Evolutionary conservation across 441 rosid species (phyloP).

Genomic region (Jatropha multifida): DNA sequence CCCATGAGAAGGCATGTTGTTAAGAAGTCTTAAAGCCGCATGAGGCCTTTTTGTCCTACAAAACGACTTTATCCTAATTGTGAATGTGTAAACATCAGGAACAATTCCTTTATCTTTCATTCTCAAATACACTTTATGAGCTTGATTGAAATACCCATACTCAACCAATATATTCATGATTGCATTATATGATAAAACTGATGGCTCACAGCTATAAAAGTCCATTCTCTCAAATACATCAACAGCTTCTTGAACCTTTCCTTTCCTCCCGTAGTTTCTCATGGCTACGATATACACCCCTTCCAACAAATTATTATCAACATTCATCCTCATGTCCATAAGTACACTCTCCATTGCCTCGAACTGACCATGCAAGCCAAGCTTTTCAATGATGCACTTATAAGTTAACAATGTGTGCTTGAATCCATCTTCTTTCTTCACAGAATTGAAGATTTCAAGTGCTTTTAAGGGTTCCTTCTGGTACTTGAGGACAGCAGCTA

Average conservation of each 20-base stretch:
- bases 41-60: conserved; percentile 76
- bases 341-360: conserved; percentile 74
- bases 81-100: conserved; percentile 85
- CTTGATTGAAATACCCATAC: conserved; percentile 61
- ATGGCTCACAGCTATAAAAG: conserved; percentile 68
- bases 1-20: conserved; percentile 74
- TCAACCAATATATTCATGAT: conserved; percentile 88
- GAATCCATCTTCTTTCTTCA: conserved; percentile 59
- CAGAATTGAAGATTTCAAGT: conserved; percentile 71
- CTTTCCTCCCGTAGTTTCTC: conserved; percentile 73
- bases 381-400: conserved; percentile 70
- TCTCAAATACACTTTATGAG: conserved; percentile 85
- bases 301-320: conserved; percentile 59
- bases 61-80: conserved; percentile 87
- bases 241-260: conserved; percentile 82
- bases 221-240: conserved; percentile 95
- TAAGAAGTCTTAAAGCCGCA: conserved; percentile 81
- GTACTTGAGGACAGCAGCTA: conserved; percentile 65
- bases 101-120: conserved; percentile 64
- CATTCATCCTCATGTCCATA: conserved; percentile 49
- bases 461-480: conserved; percentile 77
- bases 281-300: conserved; percentile 72
- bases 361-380: conserved; percentile 71
- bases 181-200: conserved; percentile 71
- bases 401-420: conserved; percentile 76